Base-by-base conservation (phyloP, 768 basidiomycete genomes). In the Tylopilus sp. region DNA sequence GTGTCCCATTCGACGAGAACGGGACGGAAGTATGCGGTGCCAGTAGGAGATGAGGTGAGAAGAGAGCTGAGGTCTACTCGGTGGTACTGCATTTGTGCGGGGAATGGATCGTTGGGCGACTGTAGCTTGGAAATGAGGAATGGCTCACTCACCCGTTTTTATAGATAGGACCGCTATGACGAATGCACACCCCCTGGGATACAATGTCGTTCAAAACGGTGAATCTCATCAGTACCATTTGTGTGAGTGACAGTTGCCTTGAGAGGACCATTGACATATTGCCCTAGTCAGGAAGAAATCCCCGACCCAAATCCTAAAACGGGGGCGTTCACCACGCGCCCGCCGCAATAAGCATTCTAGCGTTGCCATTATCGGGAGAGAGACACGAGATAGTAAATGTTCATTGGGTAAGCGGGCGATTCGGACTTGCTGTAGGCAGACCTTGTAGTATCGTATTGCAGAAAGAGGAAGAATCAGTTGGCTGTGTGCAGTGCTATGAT, bases 1-100 rank as follows among this genome's bases (percentile, higher is more conserved):
- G 80, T 40, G 61, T 84, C 81, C 82, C 82, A 84, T 16, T 74
- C 53, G 33, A 82, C 52, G 11, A 61, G 64, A 44, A 60, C 53
- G n/a, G 53, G 56, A 25, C 14, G 49, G 17, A 26, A 42, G 51
- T 53, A 13, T 11, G 44, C 52, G 4, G 59, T 50, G 19, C 63
- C 60, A 10, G 56, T 40, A 28, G 52, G 28, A 9, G 58, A 24
- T 2, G 57, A 45, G 8, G 36, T 29, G 53, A 69, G 52, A 8
- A 69, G 58, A 14, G 54, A 25, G 28, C 57, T 61, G 16, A 71
- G 50, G 12, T 6, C 29, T 25, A 58, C 54, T 30, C 2, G 28
- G 6, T 64, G 64, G 29, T 51, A 49, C 22, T 55, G 54, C 59
- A 58, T 63, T n/a, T 49, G 44, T 13, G 22, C 40, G 45, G 37